Evolutionary conservation across 345 rosid genomes (phyloP), one percentile per base, ranked within the genome.

Genomic region (Geranium rotundifolium): DNA sequence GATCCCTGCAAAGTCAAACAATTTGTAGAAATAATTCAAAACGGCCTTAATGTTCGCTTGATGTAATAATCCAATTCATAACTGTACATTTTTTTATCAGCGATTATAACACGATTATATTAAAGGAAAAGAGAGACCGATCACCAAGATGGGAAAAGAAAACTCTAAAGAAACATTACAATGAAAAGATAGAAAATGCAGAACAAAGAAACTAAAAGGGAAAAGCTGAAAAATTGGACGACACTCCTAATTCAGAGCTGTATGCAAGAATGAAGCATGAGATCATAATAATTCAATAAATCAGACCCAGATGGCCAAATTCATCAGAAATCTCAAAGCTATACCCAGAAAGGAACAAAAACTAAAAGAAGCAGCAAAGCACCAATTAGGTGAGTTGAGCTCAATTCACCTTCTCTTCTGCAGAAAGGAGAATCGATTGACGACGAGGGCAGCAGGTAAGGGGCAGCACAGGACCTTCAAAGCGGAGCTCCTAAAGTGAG

Each of bases 401-500:
- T 34, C 41, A 34, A 8, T 8, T 14, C 65, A 82, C 87, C 84
- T 79, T 56, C 63, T 72, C 39, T 50, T 60, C 2, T 52, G 64
- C 54, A 73, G 58, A 65, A 60, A 23, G 66, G 62, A 69, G 61
- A 74, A 62, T 50, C 58, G 70, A 23, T 64, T 63, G 19, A 63
- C 12, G 58, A 49, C 54, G 56, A 70, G 56, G 17, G 57, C 69
- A 60, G 65, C 61, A 56, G 58, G 52, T 14, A 54, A 46, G 57
- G 73, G 69, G 52, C 52, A 9, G 52, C 16, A 7, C 52, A 46
- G 16, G 52, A 52, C 55, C 20, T 34, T 37, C 19, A 58, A 23
- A 17, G 59, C 13, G 31, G 41, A 49, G 62, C 56, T 61, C 20
- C 46, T 18, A 62, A 55, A 39, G 57, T 67, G 60, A 54, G 60